Percentiles rank a stretch among this genome's conserved stretches.
Conservation (phyloP, 345 rosid species). For the Heritiera littoralis region DNA sequence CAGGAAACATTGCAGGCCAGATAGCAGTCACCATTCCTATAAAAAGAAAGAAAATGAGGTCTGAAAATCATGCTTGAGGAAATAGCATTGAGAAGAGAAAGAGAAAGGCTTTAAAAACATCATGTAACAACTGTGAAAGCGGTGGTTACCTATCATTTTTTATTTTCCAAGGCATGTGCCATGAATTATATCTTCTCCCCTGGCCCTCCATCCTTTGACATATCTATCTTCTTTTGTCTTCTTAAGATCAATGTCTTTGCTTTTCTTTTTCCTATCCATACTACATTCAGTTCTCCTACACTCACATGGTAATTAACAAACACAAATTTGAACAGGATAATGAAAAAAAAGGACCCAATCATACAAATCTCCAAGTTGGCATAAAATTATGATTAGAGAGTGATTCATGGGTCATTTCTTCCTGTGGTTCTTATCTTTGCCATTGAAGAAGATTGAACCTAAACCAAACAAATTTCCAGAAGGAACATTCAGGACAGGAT, state of each 20-base stretch:
- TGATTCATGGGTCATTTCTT: constrained; percentile 30
- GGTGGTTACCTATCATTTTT: constrained; percentile 36
- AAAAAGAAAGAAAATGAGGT: not conserved
- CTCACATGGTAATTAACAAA: not conserved
- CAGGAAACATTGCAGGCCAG: not conserved
- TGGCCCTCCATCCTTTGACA: constrained; percentile 8
- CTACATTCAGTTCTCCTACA: not conserved
- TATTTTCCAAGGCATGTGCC: constrained; percentile 31
- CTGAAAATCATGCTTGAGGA: not conserved
- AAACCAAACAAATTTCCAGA: constrained; percentile 68
- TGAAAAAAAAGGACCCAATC: not conserved
- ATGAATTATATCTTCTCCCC: not conserved
- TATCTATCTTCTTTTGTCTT: constrained; percentile 20
- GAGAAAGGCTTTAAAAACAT: not conserved
- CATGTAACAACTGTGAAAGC: constrained; percentile 6
- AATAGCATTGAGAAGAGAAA: not conserved
- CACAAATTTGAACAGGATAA: not conserved
- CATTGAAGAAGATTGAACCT: constrained; percentile 63
- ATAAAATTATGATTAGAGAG: not conserved
- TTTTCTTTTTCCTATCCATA: constrained; percentile 1
- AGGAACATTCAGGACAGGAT: constrained; percentile 70
- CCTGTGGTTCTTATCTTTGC: constrained; percentile 66
- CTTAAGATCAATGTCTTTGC: not conserved
- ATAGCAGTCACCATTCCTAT: not conserved
- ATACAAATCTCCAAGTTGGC: not conserved